Base-by-base conservation (phyloP, 2,329 filamentous ascomycete genomes). In the Chaetomiaceae sp. region DNA sequence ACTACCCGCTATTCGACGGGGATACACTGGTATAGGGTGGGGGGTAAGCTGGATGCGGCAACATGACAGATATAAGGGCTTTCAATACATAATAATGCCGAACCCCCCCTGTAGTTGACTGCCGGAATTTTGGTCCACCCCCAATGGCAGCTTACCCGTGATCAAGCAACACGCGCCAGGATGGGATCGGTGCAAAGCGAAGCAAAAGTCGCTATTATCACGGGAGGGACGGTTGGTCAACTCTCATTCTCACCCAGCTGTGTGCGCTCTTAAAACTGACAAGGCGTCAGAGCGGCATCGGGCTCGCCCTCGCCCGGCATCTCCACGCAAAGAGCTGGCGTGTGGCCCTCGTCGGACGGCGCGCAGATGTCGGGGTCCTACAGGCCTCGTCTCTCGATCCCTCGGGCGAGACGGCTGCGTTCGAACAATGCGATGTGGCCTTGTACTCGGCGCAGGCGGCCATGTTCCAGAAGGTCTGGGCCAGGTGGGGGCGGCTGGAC, bases 251-350 rank as follows among this genome's bases (percentile, higher is more conserved):
- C 33, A 2, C 33, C 5, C n/a, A 6, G 33, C 16, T 18, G 5
- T 9, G n/a, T 36, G n/a, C 9, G 4, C 6, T 14, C n/a, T 3
- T 7, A 1, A 3, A 41, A 21, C 37, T 41, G 37, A 41, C 37
- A 23, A 41, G 21, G 11, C 37, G 20, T 25, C 41, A 43, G 32
- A 47, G 44, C 32, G 44, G 44, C 44, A 47, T 47, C 23, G 44
- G 44, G 32, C 33, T 47, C 33, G 21, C 20, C 32, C 32, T 47
- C 21, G 23, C 44, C n/a, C 44, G 23, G 4, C 44, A 47, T 37
- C 44, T 47, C 32, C 44, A 47, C n/a, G 32, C 30, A 25, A 47
- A 47, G 33, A 33, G 44, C 32, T 47, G 44, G 44, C 44, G 44
- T 7, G 44, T 47, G 32, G 44, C 33, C 14, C 32, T 47, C 1